phyloP scores from a whole-genome alignment of 2,329 filamentous ascomycete species.

The Aspergillus neotritici region DNA sequence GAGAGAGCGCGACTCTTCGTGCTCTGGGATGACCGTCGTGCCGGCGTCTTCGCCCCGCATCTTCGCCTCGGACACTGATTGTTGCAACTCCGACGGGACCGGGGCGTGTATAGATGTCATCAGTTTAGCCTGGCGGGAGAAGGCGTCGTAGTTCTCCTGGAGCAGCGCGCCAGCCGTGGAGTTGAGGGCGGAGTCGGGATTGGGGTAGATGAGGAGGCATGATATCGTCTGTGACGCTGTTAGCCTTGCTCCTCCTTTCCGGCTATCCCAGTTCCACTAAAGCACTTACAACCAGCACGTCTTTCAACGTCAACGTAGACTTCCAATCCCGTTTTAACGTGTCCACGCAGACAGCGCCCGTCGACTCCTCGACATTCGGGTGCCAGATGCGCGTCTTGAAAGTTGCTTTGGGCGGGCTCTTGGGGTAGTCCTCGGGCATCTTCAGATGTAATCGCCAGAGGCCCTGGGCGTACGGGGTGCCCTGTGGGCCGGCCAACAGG shows the following conservation, averaged over 20 bases:
- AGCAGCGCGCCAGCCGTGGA: constrained; percentile 54
- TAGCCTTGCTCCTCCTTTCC: too few species aligned
- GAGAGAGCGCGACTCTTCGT: constrained; percentile 16
- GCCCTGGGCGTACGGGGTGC: constrained; percentile 55
- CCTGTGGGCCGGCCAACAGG: constrained; percentile 54
- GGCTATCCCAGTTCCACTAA: background rate
- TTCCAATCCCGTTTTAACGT: constrained; percentile 61
- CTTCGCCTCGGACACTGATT: constrained; percentile 49
- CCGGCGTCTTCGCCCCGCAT: constrained; percentile 47
- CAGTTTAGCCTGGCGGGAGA: constrained; percentile 52
- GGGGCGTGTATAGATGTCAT: constrained; percentile 59
- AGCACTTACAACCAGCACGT: constrained; percentile 48
- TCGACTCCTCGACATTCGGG: constrained; percentile 59
- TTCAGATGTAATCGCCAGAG: constrained; percentile 56
- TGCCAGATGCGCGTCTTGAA: constrained; percentile 60
- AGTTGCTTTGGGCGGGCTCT: constrained; percentile 48
- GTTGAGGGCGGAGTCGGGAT: constrained; percentile 60
- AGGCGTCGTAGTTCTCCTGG: constrained; percentile 55
- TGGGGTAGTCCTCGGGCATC: constrained; percentile 53
- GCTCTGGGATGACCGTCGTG: constrained; percentile 19
- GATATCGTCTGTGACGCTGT: constrained; percentile 46
- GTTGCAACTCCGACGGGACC: constrained; percentile 43
- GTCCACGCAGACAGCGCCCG: constrained; percentile 59
- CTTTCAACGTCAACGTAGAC: constrained; percentile 51
- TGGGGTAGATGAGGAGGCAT: constrained; percentile 59